Base-by-base conservation (phyloP, 495 filamentous ascomycete species). In the Annulohypoxylon maeteangense region DNA sequence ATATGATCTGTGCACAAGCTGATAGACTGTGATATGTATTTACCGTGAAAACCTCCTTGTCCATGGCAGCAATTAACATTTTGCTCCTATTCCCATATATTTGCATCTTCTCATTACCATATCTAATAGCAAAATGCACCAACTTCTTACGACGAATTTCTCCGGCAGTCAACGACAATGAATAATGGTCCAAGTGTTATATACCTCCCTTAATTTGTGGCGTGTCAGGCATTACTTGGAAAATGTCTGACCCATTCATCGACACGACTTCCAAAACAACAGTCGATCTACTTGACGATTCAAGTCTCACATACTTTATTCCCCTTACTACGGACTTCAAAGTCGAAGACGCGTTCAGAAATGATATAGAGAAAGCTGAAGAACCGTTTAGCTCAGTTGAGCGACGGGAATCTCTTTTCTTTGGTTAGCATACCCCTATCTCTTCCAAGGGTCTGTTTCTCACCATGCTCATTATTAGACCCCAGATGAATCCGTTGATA, bases 271-370 rank as follows among this genome's bases (percentile, higher is more conserved):
- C 65, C 51, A 57, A 68, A 67, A 38, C 67, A 57, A 51, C 61
- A 29, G 62, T 72, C n/a, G 87, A 91, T 66, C 89, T 95, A 74
- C 82, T 91, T 62, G 87, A 93, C 64, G 83, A 87, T 80, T 90
- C 92, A 14, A 86, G 90, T 47, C 82, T 98, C 25, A 89, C 90
- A 62, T 93, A 94, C 38, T 83, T 97, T 60, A 86, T 97, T 31
- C 94, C 94, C 23, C 83, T 90, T 65, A 85, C 87, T 32, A 89
- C 92, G 42, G 74, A 87, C 40, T 83, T 93, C 67, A 82, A 89
- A 72, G 82, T 94, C 40, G 87, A 92, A 67, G 84, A 88, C 27
- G 82, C 84, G 25, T 78, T 93, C 62, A 42, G 44, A 61, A 31
- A 76, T 48, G 58, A 14, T 10, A 25, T 29, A 23, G 38, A 68